phyloP scores from a whole-genome alignment of 2,329 filamentous ascomycete species.

The Lasiodiplodia sp. region DNA sequence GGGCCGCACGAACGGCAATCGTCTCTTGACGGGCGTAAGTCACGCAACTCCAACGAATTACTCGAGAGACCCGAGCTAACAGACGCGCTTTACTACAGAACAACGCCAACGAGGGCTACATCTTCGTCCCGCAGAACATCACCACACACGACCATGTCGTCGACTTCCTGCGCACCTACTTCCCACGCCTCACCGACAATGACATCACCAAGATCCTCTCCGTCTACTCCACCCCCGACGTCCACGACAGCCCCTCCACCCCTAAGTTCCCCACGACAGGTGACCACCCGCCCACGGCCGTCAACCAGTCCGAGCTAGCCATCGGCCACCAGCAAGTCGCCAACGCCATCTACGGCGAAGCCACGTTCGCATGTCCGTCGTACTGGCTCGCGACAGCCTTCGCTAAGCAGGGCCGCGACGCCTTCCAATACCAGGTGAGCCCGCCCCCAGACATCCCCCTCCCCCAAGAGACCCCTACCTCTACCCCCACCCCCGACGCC shows the following conservation, averaged over 20 bases:
- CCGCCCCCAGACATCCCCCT: too few species aligned
- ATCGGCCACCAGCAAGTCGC: conserved; percentile 64
- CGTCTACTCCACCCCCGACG: conserved; percentile 46
- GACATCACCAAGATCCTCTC: conserved; percentile 50
- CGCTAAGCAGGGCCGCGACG: conserved; percentile 27
- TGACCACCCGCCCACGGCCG: conserved; percentile 53
- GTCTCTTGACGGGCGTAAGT: conserved; percentile 44
- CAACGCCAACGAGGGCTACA: conserved; percentile 57
- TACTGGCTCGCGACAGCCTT: conserved; percentile 64
- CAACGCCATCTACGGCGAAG: conserved; percentile 62
- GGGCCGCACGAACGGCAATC: conserved; percentile 49
- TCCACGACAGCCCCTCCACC: conserved; percentile 35
- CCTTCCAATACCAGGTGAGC: conserved; percentile 28
- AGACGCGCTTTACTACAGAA: conserved; percentile 47
- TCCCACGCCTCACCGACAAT: conserved; percentile 40
- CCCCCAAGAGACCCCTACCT: too few species aligned
- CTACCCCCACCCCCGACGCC: too few species aligned
- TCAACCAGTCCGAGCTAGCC: conserved; percentile 58
- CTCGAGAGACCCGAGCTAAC: neutral
- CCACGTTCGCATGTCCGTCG: conserved; percentile 63
- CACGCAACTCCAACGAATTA: neutral
- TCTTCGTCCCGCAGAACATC: conserved; percentile 56
- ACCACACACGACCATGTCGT: conserved; percentile 50
- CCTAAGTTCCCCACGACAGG: conserved; percentile 42
- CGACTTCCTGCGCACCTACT: conserved; percentile 54